Evolutionary conservation across 73 alveolate species (phyloP).

Genomic region (Paramecium tetraurelia): DNA sequence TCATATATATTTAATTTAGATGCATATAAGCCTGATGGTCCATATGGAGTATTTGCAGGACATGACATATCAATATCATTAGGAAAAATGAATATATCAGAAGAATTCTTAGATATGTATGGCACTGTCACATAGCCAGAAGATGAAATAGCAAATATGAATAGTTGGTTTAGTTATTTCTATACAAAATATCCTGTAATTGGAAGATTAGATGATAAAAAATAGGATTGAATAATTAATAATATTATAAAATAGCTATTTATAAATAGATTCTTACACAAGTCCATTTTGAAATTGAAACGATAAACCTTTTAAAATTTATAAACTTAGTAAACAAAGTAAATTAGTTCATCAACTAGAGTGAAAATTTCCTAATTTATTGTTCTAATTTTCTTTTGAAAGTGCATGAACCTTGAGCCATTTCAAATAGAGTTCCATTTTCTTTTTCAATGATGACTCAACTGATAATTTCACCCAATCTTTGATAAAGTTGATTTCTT

Average conservation of each 20-base stretch:
- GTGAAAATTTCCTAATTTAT: background rate
- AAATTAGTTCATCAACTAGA: background rate
- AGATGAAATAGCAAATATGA: constrained; percentile 34
- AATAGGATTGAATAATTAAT: background rate
- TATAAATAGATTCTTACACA: background rate
- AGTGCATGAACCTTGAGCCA: background rate
- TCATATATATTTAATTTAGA: background rate
- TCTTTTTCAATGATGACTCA: background rate
- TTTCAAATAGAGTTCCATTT: background rate
- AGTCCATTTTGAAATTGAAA: background rate
- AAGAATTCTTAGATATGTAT: background rate
- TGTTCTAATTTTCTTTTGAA: background rate
- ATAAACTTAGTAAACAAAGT: background rate
- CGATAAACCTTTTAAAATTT: too few relatives aligned
- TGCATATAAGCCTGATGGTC: constrained; percentile 6
- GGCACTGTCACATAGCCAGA: background rate
- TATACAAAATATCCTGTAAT: background rate
- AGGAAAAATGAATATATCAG: constrained; percentile 15
- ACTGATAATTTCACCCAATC: background rate
- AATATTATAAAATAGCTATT: background rate
- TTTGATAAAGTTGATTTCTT: background rate
- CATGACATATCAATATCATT: constrained; percentile 15
- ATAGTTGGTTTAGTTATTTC: constrained; percentile 35
- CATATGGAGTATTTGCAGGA: constrained; percentile 31
- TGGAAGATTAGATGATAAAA: background rate